A percentile compares a stretch with the other conserved stretches of the same genome.
Evolutionary conservation across 352 stramenopile species (phyloP).

Genomic region (Phytophthora hybrid): DNA sequence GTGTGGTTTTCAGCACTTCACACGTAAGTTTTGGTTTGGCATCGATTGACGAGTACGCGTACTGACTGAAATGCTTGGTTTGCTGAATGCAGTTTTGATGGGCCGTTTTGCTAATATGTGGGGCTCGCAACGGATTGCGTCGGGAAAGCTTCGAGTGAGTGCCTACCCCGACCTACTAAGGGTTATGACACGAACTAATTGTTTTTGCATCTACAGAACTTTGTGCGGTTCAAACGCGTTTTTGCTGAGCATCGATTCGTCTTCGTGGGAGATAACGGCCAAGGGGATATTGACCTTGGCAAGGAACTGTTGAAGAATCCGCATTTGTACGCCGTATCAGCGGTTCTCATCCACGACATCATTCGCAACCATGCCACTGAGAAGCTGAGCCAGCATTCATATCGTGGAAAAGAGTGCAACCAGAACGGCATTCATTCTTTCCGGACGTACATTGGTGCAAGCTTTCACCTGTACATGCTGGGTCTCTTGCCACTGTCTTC

Average conservation of each 20-base stretch:
- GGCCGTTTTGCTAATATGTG: conserved; percentile 70
- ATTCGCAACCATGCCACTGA: conserved; percentile 70
- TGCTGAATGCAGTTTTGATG: conserved; percentile 64
- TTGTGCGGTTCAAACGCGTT: conserved; percentile 73
- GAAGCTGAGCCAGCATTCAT: conserved; percentile 47
- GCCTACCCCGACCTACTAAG: not conserved
- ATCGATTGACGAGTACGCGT: not conserved
- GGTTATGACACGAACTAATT: conserved; percentile 2
- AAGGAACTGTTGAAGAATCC: conserved; percentile 69
- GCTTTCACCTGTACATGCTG: conserved; percentile 58
- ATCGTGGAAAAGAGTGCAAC: conserved; percentile 72
- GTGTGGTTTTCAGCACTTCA: conserved; percentile 82
- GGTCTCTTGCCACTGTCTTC: conserved; percentile 60
- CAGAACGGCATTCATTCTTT: conserved; percentile 75
- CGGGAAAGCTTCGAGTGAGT: conserved; percentile 71
- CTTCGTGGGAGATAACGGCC: conserved; percentile 85
- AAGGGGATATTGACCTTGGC: conserved; percentile 84
- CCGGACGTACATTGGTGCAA: conserved; percentile 83
- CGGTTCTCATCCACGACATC: conserved; percentile 85
- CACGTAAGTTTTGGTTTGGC: conserved; percentile 46
- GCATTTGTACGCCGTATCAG: conserved; percentile 58
- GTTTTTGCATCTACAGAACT: conserved; percentile 54
- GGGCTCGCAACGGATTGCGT: conserved; percentile 71
- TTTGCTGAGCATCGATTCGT: conserved; percentile 82
- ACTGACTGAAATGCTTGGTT: conserved; percentile 2